Evolutionary conservation across 768 basidiomycete genomes (phyloP).

Genomic region (Hortiboletus campestris): DNA sequence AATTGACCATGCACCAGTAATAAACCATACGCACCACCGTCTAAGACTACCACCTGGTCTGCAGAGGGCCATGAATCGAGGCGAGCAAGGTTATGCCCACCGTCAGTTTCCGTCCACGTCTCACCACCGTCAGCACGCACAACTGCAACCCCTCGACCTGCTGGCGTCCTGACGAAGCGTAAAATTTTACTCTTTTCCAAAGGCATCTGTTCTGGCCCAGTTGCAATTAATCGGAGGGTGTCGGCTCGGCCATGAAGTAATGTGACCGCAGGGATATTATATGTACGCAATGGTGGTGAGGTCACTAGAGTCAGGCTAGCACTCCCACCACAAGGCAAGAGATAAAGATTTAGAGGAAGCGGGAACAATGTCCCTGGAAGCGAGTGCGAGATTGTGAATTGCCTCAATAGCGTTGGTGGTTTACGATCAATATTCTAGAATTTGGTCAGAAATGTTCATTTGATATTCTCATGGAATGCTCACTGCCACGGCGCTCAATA

Average conservation of each 20-base stretch:
- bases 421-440: conserved; percentile 82
- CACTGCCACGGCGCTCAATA: conserved; percentile 72
- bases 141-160: conserved; percentile 72
- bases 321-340: conserved; percentile 49
- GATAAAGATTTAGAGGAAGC: conserved; percentile 50
- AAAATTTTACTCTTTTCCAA: conserved; percentile 54
- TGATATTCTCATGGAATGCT: conserved; percentile 26
- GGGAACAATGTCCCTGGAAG: conserved; percentile 46
- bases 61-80: conserved; percentile 52
- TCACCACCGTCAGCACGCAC: conserved; percentile 62
- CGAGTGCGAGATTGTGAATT: conserved; percentile 70
- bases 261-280: conserved; percentile 52
- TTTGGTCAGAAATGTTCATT: conserved; percentile 3
- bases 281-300: conserved; percentile 62
- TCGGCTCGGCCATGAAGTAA: conserved; percentile 64
- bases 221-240: conserved; percentile 46
- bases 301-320: conserved; percentile 57
- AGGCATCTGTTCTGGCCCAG: conserved; percentile 37
- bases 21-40: conserved; percentile 47
- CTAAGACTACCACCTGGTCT: conserved; percentile 70
- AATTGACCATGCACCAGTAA: background rate
- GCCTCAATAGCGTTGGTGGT: conserved; percentile 79
- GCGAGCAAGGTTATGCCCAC: conserved; percentile 47
- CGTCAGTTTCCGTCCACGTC: conserved; percentile 54
- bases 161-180: conserved; percentile 73